These are phyloP conservation scores for Globisporangium megalacanthum DNA, from an alignment of 352 stramenopile genomes.

Conservation along the genomic window DNA sequence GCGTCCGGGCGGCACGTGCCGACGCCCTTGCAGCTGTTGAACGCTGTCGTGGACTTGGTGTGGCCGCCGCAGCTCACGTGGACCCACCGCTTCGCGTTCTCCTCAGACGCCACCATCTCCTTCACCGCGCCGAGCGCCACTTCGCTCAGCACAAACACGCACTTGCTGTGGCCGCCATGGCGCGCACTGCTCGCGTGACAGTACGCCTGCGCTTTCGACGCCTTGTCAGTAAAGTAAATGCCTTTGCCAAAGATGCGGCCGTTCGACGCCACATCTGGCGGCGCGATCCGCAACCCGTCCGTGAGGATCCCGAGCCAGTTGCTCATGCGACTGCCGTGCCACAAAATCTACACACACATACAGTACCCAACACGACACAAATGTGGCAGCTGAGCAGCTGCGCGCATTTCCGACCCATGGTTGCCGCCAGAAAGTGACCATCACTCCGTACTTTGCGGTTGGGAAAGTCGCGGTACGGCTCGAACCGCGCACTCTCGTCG, in stretches of 20 bases:
- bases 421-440: background rate
- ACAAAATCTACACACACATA: slow-evolving; percentile 58
- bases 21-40: slow-evolving; percentile 63
- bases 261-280: slow-evolving; percentile 64
- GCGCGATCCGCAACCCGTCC: slow-evolving; percentile 75
- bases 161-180: slow-evolving; percentile 34
- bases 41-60: slow-evolving; percentile 24
- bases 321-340: slow-evolving; percentile 79
- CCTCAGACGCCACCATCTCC: slow-evolving; percentile 43
- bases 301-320: slow-evolving; percentile 85
- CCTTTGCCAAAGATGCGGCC: slow-evolving; percentile 80
- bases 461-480: slow-evolving; percentile 31
- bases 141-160: slow-evolving; percentile 56
- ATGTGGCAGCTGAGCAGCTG: background rate
- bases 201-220: slow-evolving; percentile 66
- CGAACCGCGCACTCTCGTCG: slow-evolving; percentile 45
- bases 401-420: background rate
- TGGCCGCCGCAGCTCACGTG: slow-evolving; percentile 33
- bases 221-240: slow-evolving; percentile 87
- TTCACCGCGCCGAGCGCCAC: slow-evolving; percentile 71
- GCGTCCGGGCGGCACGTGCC: slow-evolving; percentile 53
- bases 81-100: slow-evolving; percentile 44
- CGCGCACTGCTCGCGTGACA: slow-evolving; percentile 40
- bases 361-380: background rate
- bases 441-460: slow-evolving; percentile 43